Conservation (phyloP, 768 basidiomycete species). For the Lactarius akahatsu region DNA sequence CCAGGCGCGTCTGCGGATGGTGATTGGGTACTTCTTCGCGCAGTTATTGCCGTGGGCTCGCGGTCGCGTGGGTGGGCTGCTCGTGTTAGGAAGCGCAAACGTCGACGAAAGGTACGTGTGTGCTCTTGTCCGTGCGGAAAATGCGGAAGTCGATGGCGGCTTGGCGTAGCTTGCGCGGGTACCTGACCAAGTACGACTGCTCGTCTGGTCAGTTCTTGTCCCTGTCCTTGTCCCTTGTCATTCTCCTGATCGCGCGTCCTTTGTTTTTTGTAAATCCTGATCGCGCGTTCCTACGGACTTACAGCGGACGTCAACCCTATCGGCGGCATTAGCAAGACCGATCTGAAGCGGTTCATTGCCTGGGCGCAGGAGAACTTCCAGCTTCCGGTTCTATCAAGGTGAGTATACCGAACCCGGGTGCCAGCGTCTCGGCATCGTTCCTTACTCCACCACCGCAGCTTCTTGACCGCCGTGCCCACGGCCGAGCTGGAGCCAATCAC, state of each 20-base stretch:
- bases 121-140: neutral
- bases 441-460: constrained; percentile 48
- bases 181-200: constrained; percentile 97
- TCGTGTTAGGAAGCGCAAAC: constrained; percentile 97
- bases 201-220: constrained; percentile 61
- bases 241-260: constrained; percentile 23
- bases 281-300: constrained; percentile 24
- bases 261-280: neutral
- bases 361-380: constrained; percentile 78
- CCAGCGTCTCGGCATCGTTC: neutral
- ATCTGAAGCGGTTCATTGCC: constrained; percentile 92
- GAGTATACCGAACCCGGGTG: constrained; percentile 27
- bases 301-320: constrained; percentile 97
- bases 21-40: constrained; percentile 91
- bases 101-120: constrained; percentile 87
- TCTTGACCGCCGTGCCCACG: constrained; percentile 88
- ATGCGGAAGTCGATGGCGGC: neutral
- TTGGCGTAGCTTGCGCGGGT: constrained; percentile 76
- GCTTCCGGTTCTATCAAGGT: constrained; percentile 81
- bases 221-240: neutral
- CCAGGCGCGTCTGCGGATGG: constrained; percentile 93
- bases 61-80: constrained; percentile 77
- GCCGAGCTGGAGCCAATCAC: constrained; percentile 97
- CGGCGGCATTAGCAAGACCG: constrained; percentile 96
- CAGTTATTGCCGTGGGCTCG: constrained; percentile 92